These are phyloP conservation scores for Thalia dealbata DNA, from an alignment of 176 grass and related monocot species.

Conservation along the genomic window DNA sequence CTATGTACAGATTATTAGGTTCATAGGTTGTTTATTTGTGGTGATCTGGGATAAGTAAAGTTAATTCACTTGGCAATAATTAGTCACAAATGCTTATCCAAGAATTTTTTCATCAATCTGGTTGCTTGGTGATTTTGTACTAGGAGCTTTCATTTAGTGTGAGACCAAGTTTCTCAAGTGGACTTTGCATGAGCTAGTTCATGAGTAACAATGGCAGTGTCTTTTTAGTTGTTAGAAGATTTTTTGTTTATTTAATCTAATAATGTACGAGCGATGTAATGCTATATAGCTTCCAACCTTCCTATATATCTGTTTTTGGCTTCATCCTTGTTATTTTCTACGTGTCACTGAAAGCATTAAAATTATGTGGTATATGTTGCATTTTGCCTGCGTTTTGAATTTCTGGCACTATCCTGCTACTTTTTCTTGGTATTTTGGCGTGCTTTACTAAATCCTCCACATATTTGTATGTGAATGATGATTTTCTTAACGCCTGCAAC, in stretches of 20 bases:
- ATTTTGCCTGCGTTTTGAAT: background rate
- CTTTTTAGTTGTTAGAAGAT: too few species aligned
- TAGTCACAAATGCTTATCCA: background rate
- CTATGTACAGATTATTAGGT: background rate
- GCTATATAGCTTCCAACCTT: background rate
- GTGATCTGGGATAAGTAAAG: background rate
- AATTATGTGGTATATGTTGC: background rate
- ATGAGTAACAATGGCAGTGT: background rate
- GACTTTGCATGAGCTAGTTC: background rate
- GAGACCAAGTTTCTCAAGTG: background rate
- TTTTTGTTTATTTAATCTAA: background rate
- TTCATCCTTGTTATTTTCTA: background rate
- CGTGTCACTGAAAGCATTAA: background rate
- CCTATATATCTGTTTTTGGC: too few species aligned
- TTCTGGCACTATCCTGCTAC: background rate
- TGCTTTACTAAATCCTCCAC: background rate
- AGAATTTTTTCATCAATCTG: background rate
- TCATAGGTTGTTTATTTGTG: background rate
- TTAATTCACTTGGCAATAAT: background rate
- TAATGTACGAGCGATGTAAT: background rate
- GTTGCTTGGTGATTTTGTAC: background rate
- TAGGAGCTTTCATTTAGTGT: background rate
- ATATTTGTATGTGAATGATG: background rate
- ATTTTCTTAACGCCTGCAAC: slow-evolving; percentile 8
- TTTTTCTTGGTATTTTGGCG: background rate